phyloP scores from a whole-genome alignment of 495 filamentous ascomycete species.

The Penicillium cataractarum region DNA sequence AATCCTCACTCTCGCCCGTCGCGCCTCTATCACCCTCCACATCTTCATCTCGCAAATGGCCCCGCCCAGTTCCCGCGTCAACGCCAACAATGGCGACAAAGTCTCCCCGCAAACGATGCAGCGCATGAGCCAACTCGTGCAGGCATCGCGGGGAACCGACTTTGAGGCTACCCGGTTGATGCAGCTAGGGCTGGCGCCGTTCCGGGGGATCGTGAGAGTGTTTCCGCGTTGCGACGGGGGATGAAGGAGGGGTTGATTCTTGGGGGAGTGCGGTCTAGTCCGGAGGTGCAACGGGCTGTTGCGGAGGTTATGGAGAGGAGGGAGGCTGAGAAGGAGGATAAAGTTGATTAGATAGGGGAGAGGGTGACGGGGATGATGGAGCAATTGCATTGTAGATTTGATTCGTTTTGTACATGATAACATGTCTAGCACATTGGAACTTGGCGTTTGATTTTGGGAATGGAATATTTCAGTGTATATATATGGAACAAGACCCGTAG shows the following conservation, averaged over 20 bases:
- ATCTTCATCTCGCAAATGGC: constrained; percentile 86
- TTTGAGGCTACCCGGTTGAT: constrained; percentile 69
- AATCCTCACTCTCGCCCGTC: constrained; percentile 74
- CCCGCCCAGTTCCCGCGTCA: constrained; percentile 25
- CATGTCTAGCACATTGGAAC: neutral
- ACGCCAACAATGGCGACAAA: constrained; percentile 20
- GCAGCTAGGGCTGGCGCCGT: constrained; percentile 81
- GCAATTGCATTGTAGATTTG: neutral
- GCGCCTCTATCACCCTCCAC: constrained; percentile 75
- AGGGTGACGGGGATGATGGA: neutral
- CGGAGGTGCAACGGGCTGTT: constrained; percentile 75
- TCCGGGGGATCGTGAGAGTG: constrained; percentile 66
- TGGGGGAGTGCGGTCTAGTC: constrained; percentile 70
- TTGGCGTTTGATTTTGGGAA: neutral
- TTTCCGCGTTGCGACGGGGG: constrained; percentile 61
- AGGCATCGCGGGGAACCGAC: constrained; percentile 58
- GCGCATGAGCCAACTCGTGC: constrained; percentile 46
- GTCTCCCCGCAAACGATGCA: constrained; percentile 43
- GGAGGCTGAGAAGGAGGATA: constrained; percentile 34
- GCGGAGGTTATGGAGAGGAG: constrained; percentile 62
- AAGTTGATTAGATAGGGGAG: constrained; percentile 18
- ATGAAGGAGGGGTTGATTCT: constrained; percentile 79
- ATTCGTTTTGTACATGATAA: constrained; percentile 6
- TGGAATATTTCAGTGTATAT: too few relatives aligned
- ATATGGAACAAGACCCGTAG: too few relatives aligned